Percentiles rank a stretch among this genome's conserved stretches.
phyloP scores from a whole-genome alignment of 345 rosid species.

The Lenwebbia sp. region DNA sequence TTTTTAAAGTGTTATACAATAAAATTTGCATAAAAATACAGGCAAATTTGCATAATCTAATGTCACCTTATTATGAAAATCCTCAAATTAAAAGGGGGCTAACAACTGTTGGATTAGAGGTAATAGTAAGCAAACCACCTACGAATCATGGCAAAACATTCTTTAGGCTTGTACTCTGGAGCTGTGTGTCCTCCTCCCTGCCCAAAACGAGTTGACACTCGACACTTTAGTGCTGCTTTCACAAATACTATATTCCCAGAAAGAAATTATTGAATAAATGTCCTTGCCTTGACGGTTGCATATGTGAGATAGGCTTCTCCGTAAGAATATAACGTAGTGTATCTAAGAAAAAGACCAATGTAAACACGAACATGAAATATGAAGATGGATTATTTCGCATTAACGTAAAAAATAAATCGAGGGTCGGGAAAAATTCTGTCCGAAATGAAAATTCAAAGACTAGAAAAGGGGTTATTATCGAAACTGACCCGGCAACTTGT shows the following conservation, averaged over 20 bases:
- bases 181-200: neutral
- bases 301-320: neutral
- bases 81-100: too few species aligned
- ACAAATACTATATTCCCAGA: neutral
- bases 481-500: neutral
- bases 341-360: neutral
- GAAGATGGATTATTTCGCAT: neutral
- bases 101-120: neutral
- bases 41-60: too few species aligned
- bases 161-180: neutral
- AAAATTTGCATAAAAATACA: too few species aligned
- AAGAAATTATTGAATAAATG: neutral
- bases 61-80: too few species aligned
- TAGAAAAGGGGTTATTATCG: neutral
- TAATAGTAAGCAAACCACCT: neutral
- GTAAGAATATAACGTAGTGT: neutral
- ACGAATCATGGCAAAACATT: neutral
- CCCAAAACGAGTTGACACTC: neutral
- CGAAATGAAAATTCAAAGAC: neutral
- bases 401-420: neutral
- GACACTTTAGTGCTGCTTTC: neutral
- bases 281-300: neutral
- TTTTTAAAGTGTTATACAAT: too few species aligned
- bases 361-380: neutral
- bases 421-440: too few species aligned